Evolutionary conservation across 345 rosid species (phyloP), one percentile per base, ranked within the genome.

Genomic region (Trapa bicornis): DNA sequence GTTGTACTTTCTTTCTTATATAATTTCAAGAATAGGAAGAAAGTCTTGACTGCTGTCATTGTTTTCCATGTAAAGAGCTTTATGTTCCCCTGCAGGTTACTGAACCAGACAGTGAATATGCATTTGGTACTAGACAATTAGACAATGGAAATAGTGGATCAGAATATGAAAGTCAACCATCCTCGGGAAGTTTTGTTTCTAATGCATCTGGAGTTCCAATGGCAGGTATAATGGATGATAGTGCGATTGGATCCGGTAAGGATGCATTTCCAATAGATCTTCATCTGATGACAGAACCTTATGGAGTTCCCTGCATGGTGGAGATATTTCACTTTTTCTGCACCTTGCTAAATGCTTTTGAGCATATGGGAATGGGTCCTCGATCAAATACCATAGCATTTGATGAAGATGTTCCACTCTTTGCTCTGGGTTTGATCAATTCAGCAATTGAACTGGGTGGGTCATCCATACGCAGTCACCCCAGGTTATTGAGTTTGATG

Each of bases 361-460:
- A 94, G 82, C 86, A 84, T 67, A 78, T 77, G 77, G 96, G 89
- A 76, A 80, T 86, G 82, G 92, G 83, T 58, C 77, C 91, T 43
- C 79, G 86, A 75, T 80, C 93, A 77, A 91, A 87, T 75, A 83
- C 91, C 43, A 74, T 94, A 61, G 86, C 97, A 71, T 89, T 83
- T 80, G 97, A 94, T 36, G 99, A 94, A 82, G 97, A 94, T 79
- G 97, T 89, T 68, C 97, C 97, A 47, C 87, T 89, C 69, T 94
- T 94, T 83, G 92, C 97, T 43, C 76, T 94, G 91, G 87, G 96
- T 70, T 77, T 94, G 76, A 87, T 94, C 75, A 94, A 94, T 82
- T 94, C 99, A 47, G 96, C 97, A 43, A 79, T 91, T 74, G 99
- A 94, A 80, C 71, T 91, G 82, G 91, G 87, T 65, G 99, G 99